phyloP scores from a whole-genome alignment of 176 grass and related monocot species.

The Rhynchospora breviuscula region DNA sequence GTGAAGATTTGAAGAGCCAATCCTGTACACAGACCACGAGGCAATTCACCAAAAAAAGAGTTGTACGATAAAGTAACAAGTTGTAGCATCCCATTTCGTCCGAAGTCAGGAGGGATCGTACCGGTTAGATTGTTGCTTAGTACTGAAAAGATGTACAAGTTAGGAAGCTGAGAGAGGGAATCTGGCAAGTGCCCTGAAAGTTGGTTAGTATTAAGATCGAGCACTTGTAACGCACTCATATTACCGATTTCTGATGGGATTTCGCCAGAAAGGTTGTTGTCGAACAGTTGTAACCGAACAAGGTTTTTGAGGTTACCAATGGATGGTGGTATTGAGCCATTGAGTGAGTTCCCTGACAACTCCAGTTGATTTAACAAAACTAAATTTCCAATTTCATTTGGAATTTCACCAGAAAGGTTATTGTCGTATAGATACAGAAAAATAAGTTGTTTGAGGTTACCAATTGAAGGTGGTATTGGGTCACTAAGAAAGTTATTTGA shows the following conservation, averaged over 20 bases:
- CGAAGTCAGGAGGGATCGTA: conserved; percentile 42
- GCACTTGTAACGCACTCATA: conserved; percentile 35
- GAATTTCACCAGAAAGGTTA: too few species aligned
- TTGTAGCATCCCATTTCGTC: conserved; percentile 24
- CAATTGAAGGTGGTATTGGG: conserved; percentile 27
- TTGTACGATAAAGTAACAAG: conserved; percentile 39
- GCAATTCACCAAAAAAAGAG: conserved; percentile 48
- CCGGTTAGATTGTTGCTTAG: conserved; percentile 49
- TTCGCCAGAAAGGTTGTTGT: conserved; percentile 50
- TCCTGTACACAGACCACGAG: conserved; percentile 40
- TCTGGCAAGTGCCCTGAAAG: conserved; percentile 53
- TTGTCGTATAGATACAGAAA: conserved; percentile 22
- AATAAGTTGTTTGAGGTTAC: conserved; percentile 42
- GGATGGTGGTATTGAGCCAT: too few species aligned
- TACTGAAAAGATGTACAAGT: conserved; percentile 26
- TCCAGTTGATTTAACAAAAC: too few species aligned
- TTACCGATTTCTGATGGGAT: conserved; percentile 53
- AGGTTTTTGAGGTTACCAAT: conserved; percentile 55
- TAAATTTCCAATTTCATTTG: too few species aligned
- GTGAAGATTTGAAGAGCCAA: conserved; percentile 30
- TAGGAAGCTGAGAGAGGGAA: conserved; percentile 31
- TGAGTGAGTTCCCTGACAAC: too few species aligned
- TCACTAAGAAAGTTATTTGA: conserved; percentile 35
- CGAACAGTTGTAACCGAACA: conserved; percentile 30
- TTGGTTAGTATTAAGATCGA: conserved; percentile 49